A percentile compares a stretch with the other conserved stretches of the same genome.
Evolutionary conservation across 1,284 basidiomycete species (phyloP).

Genomic region (Phellinidium pouzarii): DNA sequence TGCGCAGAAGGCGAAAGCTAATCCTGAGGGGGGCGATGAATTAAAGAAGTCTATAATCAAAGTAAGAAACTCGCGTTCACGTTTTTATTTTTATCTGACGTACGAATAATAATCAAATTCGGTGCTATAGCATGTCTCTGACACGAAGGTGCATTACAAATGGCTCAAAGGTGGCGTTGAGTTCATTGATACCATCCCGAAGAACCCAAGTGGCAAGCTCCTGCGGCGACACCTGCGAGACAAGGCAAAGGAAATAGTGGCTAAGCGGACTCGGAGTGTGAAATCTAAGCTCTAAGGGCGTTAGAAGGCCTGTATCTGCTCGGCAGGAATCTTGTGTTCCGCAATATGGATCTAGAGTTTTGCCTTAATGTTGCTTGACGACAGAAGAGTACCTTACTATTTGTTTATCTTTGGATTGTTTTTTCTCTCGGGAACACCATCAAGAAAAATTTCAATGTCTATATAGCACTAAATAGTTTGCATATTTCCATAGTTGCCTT

Average conservation of each 20-base stretch:
- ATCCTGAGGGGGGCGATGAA: conserved; percentile 31
- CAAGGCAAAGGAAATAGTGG: conserved; percentile 29
- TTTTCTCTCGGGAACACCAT: no score
- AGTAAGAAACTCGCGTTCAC: conserved; percentile 29
- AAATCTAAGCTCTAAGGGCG: conserved; percentile 11
- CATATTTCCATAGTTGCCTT: no score
- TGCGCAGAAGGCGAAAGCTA: conserved; percentile 31
- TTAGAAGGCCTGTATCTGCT: no score
- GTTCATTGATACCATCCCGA: conserved; percentile 63
- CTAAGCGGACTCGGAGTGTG: conserved; percentile 5
- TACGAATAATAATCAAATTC: background rate
- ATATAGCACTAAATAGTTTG: no score
- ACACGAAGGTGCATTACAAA: conserved; percentile 68
- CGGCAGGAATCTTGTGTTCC: no score
- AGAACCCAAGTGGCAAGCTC: conserved; percentile 67
- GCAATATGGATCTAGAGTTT: no score
- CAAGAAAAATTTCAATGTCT: no score
- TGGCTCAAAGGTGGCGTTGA: conserved; percentile 60
- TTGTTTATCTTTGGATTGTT: no score
- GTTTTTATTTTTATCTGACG: background rate
- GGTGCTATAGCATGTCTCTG: conserved; percentile 52
- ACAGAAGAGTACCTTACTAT: no score
- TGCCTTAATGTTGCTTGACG: no score
- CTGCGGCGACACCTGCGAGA: conserved; percentile 51
- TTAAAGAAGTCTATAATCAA: conserved; percentile 42